These are phyloP conservation scores for Candida vaughaniae DNA, from an alignment of 805 yeast genomes.

Conservation along the genomic window DNA sequence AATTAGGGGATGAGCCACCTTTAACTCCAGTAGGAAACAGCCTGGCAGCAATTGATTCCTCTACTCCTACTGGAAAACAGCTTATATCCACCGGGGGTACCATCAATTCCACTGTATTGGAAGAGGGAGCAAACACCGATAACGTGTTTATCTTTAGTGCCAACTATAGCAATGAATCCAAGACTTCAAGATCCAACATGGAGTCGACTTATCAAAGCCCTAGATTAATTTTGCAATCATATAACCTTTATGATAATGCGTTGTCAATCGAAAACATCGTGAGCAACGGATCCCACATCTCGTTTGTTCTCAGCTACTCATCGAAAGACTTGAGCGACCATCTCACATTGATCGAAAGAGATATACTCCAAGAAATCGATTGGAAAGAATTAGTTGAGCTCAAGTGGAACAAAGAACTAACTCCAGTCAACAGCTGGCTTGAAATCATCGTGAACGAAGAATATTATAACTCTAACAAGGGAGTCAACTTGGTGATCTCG, in stretches of 20 bases:
- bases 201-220: constrained; percentile 19
- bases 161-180: constrained; percentile 8
- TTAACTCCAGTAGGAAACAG: constrained; percentile 26
- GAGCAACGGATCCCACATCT: constrained; percentile 61
- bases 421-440: constrained; percentile 81
- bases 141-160: constrained; percentile 16
- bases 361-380: constrained; percentile 78
- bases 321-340: constrained; percentile 73
- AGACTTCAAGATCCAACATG: neutral
- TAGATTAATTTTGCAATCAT: constrained; percentile 34
- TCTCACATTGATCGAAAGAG: constrained; percentile 82
- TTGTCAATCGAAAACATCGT: constrained; percentile 41
- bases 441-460: constrained; percentile 61
- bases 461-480: constrained; percentile 50
- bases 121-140: constrained; percentile 9
- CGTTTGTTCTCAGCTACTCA: constrained; percentile 74
- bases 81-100: constrained; percentile 1
- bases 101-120: neutral
- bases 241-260: constrained; percentile 25
- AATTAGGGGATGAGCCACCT: constrained; percentile 24
- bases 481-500: constrained; percentile 77
- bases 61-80: neutral
- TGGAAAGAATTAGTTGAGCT: constrained; percentile 87
- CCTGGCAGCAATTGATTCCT: neutral
- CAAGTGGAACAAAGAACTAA: constrained; percentile 65